Percentiles rank a stretch among this genome's conserved stretches.
phyloP scores from a whole-genome alignment of 2,329 filamentous ascomycete species.

The Graphium sp. region DNA sequence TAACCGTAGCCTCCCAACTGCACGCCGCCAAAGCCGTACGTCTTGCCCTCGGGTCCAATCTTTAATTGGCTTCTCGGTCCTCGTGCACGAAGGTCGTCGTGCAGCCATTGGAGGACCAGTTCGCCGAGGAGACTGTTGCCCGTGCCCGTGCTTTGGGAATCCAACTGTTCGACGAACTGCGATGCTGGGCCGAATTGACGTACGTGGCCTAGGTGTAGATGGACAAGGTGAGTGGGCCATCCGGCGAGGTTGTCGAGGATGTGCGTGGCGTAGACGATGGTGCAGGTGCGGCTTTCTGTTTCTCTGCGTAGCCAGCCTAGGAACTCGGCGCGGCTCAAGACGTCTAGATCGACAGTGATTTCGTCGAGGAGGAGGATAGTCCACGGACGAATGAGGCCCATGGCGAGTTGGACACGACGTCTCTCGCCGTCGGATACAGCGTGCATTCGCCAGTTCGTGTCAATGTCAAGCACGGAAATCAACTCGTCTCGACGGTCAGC shows the following conservation, averaged over 20 bases:
- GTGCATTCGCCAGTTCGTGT: slow-evolving; percentile 87
- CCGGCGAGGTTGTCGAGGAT: slow-evolving; percentile 88
- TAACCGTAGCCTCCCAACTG: slow-evolving; percentile 39
- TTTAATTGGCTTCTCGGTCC: slow-evolving; percentile 53
- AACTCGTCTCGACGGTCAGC: slow-evolving; percentile 73
- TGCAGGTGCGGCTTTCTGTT: slow-evolving; percentile 68
- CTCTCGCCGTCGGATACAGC: slow-evolving; percentile 88
- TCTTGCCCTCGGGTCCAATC: slow-evolving; percentile 44
- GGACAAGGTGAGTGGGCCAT: slow-evolving; percentile 91
- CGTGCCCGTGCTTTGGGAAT: slow-evolving; percentile 15
- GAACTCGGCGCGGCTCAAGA: slow-evolving; percentile 73
- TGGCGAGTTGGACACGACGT: slow-evolving; percentile 81
- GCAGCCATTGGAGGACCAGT: slow-evolving; percentile 76
- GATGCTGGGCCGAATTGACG: slow-evolving; percentile 72
- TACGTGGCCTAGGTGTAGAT: slow-evolving; percentile 81
- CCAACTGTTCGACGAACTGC: slow-evolving; percentile 42
- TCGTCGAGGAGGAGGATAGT: slow-evolving; percentile 81
- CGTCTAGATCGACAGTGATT: slow-evolving; percentile 90
- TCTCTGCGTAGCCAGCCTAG: slow-evolving; percentile 72
- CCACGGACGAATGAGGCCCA: slow-evolving; percentile 90
- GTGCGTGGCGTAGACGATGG: slow-evolving; percentile 94
- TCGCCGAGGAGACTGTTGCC: slow-evolving; percentile 79
- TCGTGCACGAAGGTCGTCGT: slow-evolving; percentile 59
- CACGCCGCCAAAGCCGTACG: slow-evolving; percentile 35
- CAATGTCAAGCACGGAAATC: slow-evolving; percentile 77